Evolutionary conservation across 257 asterid species (phyloP), one percentile per base, ranked within the genome.

Genomic region (Solanum commersonii): DNA sequence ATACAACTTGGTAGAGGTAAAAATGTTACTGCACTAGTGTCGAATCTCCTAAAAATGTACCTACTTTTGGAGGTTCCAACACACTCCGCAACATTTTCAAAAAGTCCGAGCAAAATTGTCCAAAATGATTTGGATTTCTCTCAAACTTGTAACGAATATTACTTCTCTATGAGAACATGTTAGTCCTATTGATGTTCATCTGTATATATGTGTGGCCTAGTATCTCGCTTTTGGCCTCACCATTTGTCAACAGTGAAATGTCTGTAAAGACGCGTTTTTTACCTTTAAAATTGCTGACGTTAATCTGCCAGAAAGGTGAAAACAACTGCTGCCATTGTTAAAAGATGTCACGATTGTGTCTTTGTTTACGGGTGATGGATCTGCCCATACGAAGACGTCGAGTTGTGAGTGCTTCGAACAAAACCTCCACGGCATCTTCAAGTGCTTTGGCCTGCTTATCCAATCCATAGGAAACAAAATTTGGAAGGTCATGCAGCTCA

Each of bases 331-430:
- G 23, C 20, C 18, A 49, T 46, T 82, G 73, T 25, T 40, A 72
- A 72, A 86, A 11, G 76, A 95, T 84, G 91, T 93, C 92, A 63
- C 72, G 83, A 88, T 88, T 89, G 90, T 94, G 95, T 88, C 92
- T 94, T 84, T 89, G 92, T 91, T 84, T 92, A 1, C 96, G 94
- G 87, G 94, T 83, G 86, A 92, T 91, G 85, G 98, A 93, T 86
- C 98, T 90, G 60, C 99, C 98, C 96, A 93, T 93, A 38, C 98
- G 96, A 23, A 92, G 90, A 87, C 98, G 93, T 84, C 98, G 88
- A 86, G 90, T 67, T 73, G 98, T 91, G 56, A 97, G 97, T 29
- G 94, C 94, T 92, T 97, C 95, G 59, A 93, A 90, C 90, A 96
- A 90, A 71, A 89, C 91, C 88, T 94, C 96, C 88, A 95, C 88